These are phyloP conservation scores for Lepiota subincarnata DNA, from an alignment of 768 basidiomycete species.

Conservation along the genomic window DNA sequence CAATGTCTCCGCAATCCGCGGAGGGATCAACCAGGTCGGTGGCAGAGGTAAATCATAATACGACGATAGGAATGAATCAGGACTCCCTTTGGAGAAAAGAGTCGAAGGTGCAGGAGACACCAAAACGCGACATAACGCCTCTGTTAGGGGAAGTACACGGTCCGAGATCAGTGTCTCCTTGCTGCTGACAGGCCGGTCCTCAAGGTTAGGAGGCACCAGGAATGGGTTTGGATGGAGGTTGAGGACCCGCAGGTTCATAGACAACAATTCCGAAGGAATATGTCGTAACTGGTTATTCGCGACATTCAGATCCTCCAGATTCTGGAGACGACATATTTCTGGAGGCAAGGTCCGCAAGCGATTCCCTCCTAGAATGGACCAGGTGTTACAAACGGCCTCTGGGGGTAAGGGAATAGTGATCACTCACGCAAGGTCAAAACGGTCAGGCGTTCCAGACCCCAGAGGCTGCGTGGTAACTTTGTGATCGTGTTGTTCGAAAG, in stretches of 20 bases:
- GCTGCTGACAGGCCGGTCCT: constrained; percentile 23
- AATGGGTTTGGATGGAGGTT: constrained; percentile 60
- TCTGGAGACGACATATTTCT: constrained; percentile 50
- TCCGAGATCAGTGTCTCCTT: constrained; percentile 16
- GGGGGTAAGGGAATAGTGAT: neutral
- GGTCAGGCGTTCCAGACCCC: constrained; percentile 51
- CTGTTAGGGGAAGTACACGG: constrained; percentile 27
- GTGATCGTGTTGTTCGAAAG: constrained; percentile 53
- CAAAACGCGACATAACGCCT: constrained; percentile 31
- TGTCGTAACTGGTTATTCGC: constrained; percentile 54
- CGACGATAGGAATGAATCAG: constrained; percentile 10
- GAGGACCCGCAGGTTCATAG: constrained; percentile 46
- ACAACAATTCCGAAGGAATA: constrained; percentile 63
- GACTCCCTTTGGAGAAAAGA: constrained; percentile 10
- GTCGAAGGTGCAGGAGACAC: constrained; percentile 22
- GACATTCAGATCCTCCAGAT: constrained; percentile 58
- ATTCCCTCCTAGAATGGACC: constrained; percentile 51
- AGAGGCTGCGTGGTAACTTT: constrained; percentile 52
- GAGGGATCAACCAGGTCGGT: constrained; percentile 23
- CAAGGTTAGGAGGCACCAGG: constrained; percentile 21
- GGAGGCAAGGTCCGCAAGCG: constrained; percentile 53
- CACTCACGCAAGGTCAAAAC: constrained; percentile 62
- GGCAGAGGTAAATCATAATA: constrained; percentile 34
- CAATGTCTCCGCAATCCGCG: constrained; percentile 28
- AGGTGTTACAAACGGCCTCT: neutral